phyloP scores from a whole-genome alignment of 352 stramenopile species.

The Globisporangium nodosum region DNA sequence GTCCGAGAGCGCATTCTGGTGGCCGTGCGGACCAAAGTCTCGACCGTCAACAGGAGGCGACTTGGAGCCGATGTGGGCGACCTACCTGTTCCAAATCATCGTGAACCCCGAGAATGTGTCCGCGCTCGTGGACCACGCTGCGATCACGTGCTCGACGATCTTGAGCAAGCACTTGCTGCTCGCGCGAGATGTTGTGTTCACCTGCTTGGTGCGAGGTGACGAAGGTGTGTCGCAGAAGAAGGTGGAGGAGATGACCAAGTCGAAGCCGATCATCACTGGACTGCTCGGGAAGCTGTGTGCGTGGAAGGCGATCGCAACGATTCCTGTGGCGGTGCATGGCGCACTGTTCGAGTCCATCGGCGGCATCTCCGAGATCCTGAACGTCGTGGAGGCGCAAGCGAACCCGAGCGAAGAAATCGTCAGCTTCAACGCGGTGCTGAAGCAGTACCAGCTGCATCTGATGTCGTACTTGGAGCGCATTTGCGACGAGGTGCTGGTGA shows the following conservation, averaged over 20 bases:
- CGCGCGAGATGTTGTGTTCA: constrained; percentile 61
- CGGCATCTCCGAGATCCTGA: constrained; percentile 62
- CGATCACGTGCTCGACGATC: constrained; percentile 63
- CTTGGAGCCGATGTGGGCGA: constrained; percentile 60
- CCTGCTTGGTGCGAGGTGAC: constrained; percentile 22
- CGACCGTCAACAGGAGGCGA: constrained; percentile 10
- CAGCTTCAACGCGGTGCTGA: constrained; percentile 32
- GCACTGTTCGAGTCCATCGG: constrained; percentile 80
- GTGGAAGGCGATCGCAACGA: constrained; percentile 54
- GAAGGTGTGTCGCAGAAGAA: constrained; percentile 15
- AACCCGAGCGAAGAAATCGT: constrained; percentile 20
- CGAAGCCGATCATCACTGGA: constrained; percentile 55
- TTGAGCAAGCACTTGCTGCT: constrained; percentile 79
- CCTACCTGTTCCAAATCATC: constrained; percentile 60
- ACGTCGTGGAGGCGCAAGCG: constrained; percentile 31
- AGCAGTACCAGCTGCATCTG: constrained; percentile 38
- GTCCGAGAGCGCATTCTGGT: constrained; percentile 75
- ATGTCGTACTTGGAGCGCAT: constrained; percentile 63
- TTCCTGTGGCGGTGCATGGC: constrained; percentile 75
- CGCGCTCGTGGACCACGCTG: constrained; percentile 69
- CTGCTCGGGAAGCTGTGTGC: constrained; percentile 56
- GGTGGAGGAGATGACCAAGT: constrained; percentile 28
- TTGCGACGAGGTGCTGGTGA: constrained; percentile 64
- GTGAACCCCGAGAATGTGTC: constrained; percentile 56
- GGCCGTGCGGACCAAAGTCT: constrained; percentile 43